Base-by-base conservation (phyloP, 192 early-diverging fungal genomes). In the Umbelopsis isabellina region DNA sequence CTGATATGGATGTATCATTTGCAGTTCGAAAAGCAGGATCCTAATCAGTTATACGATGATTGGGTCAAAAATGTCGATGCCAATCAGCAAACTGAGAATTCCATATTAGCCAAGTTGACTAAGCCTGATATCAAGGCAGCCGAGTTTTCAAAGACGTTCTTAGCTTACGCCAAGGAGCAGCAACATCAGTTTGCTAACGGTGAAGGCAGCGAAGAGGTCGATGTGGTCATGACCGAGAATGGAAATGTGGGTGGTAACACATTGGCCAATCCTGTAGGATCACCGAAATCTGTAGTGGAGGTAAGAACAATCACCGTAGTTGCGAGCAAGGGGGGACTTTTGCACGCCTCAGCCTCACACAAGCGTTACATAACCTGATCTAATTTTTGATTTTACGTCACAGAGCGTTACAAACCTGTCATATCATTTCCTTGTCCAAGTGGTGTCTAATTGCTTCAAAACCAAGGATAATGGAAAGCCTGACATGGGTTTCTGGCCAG, bases 401-500 rank as follows among this genome's bases (percentile, higher is more conserved):
- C 49, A 75, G 22, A 71, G 67, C 35, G 71, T 71, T 18, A 68
- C 79, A 41, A 78, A 80, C 27, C 68, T 83, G 13, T 84, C 82
- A 5, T 72, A 84, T 69, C 77, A 72, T 46, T 79, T 79, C 65
- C 49, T 81, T 23, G 65, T 67, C 2, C 70, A 68, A 20, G 79
- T 83, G 15, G 51, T 80, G 15, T 65, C 64, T 13, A 75, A 75
- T 33, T 80, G 79, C 30, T 83, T 83, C 47, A 33, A 20, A 30
- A 37, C 35, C 1, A 45, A 72, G 27, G 53, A 75, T 13, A 68
- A 66, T 41, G 67, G 79, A 49, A 71, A 80, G 30, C 79, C 79
- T 5, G 73, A 76, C 15, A 72, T 80, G 71, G 68, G 49, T 10
- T 82, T 82, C 71, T 82, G 80, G 80, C 76, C 77, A 2, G 65